A percentile compares a stretch with the other conserved stretches of the same genome.
These are phyloP conservation scores for Cyclotella baltica DNA, from an alignment of 108 stramenopile species.

Conservation along the genomic window DNA sequence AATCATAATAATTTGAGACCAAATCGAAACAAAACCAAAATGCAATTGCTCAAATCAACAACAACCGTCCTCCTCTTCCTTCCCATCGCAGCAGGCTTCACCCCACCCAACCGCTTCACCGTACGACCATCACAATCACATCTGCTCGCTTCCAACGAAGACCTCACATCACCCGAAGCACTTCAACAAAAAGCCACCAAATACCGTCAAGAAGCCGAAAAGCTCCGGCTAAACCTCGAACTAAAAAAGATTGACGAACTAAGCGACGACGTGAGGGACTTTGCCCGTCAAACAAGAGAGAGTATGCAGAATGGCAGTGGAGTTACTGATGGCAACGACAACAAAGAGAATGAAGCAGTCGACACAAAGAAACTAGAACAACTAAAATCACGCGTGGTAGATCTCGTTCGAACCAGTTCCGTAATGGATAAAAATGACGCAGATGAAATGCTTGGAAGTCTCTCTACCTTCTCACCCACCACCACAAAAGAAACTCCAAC, in stretches of 20 bases:
- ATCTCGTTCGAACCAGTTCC: constrained; percentile 30
- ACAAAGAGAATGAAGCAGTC: too few relatives aligned
- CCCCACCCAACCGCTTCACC: too few relatives aligned
- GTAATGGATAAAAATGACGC: constrained; percentile 32
- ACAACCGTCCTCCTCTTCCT: too few relatives aligned
- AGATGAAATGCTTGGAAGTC: constrained; percentile 27
- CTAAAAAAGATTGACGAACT: constrained; percentile 37
- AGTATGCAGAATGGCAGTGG: not conserved
- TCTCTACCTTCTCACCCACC: constrained; percentile 22
- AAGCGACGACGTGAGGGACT: constrained; percentile 26
- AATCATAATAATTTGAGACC: too few relatives aligned
- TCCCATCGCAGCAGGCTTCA: too few relatives aligned
- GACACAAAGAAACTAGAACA: constrained; percentile 16
- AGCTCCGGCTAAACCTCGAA: constrained; percentile 29
- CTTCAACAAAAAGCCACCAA: constrained; percentile 50
- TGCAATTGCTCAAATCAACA: too few relatives aligned
- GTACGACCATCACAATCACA: too few relatives aligned
- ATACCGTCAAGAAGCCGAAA: constrained; percentile 41
- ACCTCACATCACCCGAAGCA: too few relatives aligned
- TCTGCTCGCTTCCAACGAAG: too few relatives aligned
- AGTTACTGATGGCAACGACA: not conserved
- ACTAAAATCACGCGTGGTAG: constrained; percentile 24
- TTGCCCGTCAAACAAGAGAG: not conserved
- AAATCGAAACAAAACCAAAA: too few relatives aligned
- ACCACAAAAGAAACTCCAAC: not conserved